A percentile compares a stretch with the other conserved stretches of the same genome.
Conservation (phyloP, 371 early-diverging fungal genomes). For the Homolaphlyctis polyrhiza region DNA sequence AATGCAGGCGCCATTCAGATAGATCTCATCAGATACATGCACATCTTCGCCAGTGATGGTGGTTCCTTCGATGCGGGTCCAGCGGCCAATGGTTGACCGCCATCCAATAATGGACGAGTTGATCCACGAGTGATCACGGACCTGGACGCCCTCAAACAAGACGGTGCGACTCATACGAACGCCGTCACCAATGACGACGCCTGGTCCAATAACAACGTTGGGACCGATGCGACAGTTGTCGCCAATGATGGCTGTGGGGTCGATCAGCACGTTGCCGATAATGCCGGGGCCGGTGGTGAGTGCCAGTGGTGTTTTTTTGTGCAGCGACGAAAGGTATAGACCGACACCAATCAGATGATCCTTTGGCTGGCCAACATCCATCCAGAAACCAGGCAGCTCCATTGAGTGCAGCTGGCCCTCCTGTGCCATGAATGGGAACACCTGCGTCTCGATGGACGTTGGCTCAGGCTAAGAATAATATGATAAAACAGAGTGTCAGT, state of each 20-base stretch:
- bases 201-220: conserved; percentile 92
- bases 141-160: conserved; percentile 77
- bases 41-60: conserved; percentile 96
- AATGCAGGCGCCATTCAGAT: conserved; percentile 92
- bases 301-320: conserved; percentile 56
- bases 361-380: conserved; percentile 99
- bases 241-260: conserved; percentile 88
- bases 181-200: conserved; percentile 90
- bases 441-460: conserved; percentile 97
- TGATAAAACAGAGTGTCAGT: no score
- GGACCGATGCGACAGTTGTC: conserved; percentile 93
- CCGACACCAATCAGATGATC: conserved; percentile 96
- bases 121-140: conserved; percentile 88
- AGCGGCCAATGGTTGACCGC: conserved; percentile 89
- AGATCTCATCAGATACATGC: conserved; percentile 77
- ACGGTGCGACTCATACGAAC: conserved; percentile 90
- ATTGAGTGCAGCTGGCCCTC: conserved; percentile 84
- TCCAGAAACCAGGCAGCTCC: conserved; percentile 98
- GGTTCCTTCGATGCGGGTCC: conserved; percentile 89
- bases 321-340: conserved; percentile 76
- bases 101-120: conserved; percentile 94
- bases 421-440: conserved; percentile 93
- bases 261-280: conserved; percentile 83
- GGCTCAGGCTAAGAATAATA: conserved; percentile 63
- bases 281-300: conserved; percentile 42